Evolutionary conservation across 805 yeast species (phyloP).

Genomic region (Starmera caribaea): DNA sequence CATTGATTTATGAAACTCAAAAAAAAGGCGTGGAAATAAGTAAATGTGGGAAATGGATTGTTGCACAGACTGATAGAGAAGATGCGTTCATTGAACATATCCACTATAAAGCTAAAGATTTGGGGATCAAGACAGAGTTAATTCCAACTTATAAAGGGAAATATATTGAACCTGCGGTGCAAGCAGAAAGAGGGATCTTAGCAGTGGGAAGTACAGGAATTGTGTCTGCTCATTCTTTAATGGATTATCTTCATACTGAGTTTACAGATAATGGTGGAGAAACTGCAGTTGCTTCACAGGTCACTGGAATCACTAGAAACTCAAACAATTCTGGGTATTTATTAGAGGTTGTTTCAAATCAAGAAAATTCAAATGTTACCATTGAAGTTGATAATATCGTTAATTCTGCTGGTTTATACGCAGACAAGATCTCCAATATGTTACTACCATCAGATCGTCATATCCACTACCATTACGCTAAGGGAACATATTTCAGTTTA

Average conservation of each 20-base stretch:
- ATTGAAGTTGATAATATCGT: constrained; percentile 50
- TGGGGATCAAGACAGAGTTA: constrained; percentile 54
- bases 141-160: constrained; percentile 36
- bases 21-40: constrained; percentile 45
- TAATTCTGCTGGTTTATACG: constrained; percentile 74
- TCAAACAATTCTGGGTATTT: constrained; percentile 16
- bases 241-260: constrained; percentile 45
- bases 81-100: constrained; percentile 46
- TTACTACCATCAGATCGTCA: constrained; percentile 56
- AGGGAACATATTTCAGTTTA: constrained; percentile 72
- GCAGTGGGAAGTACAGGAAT: constrained; percentile 82
- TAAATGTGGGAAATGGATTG: constrained; percentile 78
- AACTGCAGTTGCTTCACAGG: constrained; percentile 51
- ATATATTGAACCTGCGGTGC: constrained; percentile 53
- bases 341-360: constrained; percentile 20
- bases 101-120: constrained; percentile 34
- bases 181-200: constrained; percentile 51
- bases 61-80: constrained; percentile 68
- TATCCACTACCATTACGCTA: constrained; percentile 56
- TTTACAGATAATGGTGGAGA: constrained; percentile 57
- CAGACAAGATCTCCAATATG: constrained; percentile 63
- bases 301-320: constrained; percentile 26
- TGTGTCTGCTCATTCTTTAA: constrained; percentile 67
- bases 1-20: constrained; percentile 42
- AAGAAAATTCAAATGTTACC: constrained; percentile 22